Base-by-base conservation (phyloP, 2,329 filamentous ascomycete genomes). In the Penicillium glabrum region DNA sequence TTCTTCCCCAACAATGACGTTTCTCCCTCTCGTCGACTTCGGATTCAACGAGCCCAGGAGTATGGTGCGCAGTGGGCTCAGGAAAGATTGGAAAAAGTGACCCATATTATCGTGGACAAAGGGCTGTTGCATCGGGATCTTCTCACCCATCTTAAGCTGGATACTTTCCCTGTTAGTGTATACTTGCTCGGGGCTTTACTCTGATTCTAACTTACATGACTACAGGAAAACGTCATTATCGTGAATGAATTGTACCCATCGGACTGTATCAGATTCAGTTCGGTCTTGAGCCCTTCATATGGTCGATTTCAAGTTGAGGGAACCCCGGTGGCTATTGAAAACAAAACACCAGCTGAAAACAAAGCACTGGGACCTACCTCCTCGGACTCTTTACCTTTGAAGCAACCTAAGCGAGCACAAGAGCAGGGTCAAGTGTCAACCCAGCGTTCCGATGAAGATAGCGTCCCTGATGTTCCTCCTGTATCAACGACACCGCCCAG, bases 1-100 rank as follows among this genome's bases (percentile, higher is more conserved):
- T 96, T 95, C 70, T 85, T 96, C 6, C 93, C 92, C 0, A 89
- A 95, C 62, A 85, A 91, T 61, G 88, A 93, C 61, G 82, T 89
- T 46, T 84, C 87, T 31, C 82, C 83, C 11, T 79, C 83, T 8
- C 84, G 93, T 39, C 84, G 84, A 53, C 74, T 87, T 56, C 86
- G 90, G 4, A 96, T 97, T 51, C 82, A 82, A 29, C 92, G 88
- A 70, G 87, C 89, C 0, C 82, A 85, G 51, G 86, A 91, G 66
- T 87, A 87, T 70, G 93, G 93, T 44, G 93, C 89, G 1, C 76
- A 71, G 1, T 95, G 92, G 87, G 83, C 85, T 27, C 82, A 81
- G 50, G 75, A 80, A 0, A 84, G 87, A 68, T 72, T 73, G 29
- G 65, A 71, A 0, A 74, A 74, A 23, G 83, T 95, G 16, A 96